Conservation (phyloP, 73 alveolate genomes). For the Vitrella brassicaformis region DNA sequence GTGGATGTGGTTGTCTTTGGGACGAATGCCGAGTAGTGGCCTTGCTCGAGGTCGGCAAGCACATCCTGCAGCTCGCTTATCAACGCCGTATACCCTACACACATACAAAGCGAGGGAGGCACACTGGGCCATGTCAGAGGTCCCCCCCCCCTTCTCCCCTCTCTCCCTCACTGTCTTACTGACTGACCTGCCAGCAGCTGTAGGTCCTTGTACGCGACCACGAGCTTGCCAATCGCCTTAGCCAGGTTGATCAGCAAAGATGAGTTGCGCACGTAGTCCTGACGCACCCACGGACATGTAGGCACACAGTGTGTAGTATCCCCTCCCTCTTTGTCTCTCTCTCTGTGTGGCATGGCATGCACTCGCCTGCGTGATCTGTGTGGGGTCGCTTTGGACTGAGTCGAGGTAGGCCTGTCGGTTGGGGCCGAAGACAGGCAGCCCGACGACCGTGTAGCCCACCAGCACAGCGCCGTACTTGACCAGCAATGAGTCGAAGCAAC, state of each 20-base stretch:
- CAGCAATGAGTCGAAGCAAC: constrained; percentile 75
- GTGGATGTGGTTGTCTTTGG: too few relatives aligned
- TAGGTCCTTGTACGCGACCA: constrained; percentile 75
- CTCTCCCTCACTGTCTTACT: neutral
- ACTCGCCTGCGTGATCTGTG: constrained; percentile 9
- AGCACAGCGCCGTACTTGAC: constrained; percentile 86
- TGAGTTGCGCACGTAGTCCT: constrained; percentile 80
- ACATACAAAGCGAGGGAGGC: too few relatives aligned
- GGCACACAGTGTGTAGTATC: too few relatives aligned
- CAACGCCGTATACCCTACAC: too few relatives aligned
- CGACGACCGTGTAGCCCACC: constrained; percentile 78
- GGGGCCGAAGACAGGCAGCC: constrained; percentile 84
- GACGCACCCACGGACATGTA: neutral
- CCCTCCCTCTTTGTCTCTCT: constrained; percentile 43
- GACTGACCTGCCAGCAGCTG: constrained; percentile 49
- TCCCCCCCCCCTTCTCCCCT: too few relatives aligned
- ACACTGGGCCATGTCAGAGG: too few relatives aligned
- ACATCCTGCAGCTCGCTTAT: too few relatives aligned
- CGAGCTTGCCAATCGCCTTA: constrained; percentile 80
- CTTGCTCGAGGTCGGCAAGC: too few relatives aligned
- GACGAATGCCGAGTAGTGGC: too few relatives aligned
- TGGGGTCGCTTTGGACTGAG: constrained; percentile 7
- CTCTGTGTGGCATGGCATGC: too few relatives aligned
- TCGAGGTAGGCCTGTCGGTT: constrained; percentile 48
- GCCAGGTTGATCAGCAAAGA: constrained; percentile 77